A percentile compares a stretch with the other conserved stretches of the same genome.
phyloP scores from a whole-genome alignment of 768 basidiomycete species.

The Mycena galopus region DNA sequence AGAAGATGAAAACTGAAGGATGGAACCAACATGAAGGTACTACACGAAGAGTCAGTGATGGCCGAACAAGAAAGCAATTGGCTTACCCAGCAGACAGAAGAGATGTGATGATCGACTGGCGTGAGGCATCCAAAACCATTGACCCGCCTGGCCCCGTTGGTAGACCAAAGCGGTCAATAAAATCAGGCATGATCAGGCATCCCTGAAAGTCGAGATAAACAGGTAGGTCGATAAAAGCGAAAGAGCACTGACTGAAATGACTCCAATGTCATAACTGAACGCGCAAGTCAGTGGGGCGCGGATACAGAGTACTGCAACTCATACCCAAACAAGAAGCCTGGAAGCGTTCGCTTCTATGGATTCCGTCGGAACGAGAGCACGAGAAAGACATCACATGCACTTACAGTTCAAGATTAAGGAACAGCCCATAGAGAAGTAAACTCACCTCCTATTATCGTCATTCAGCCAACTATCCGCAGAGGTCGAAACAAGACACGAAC shows the following conservation, averaged over 20 bases:
- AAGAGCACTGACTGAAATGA: conserved; percentile 68
- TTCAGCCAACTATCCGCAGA: conserved; percentile 10
- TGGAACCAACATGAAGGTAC: conserved; percentile 64
- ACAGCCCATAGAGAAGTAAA: background rate
- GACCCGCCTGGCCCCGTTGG: conserved; percentile 58
- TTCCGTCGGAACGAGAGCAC: background rate
- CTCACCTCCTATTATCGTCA: conserved; percentile 43
- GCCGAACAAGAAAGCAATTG: background rate
- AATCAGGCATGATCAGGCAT: conserved; percentile 86
- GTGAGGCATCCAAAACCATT: conserved; percentile 66
- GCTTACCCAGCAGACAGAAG: conserved; percentile 80
- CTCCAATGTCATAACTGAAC: conserved; percentile 71
- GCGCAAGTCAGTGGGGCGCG: background rate
- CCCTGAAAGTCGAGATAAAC: conserved; percentile 56
- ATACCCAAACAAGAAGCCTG: conserved; percentile 76
- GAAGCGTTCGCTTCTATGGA: background rate
- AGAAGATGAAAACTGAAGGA: background rate
- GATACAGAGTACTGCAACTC: background rate
- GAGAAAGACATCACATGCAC: background rate
- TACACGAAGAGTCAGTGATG: conserved; percentile 31
- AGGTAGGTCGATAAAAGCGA: background rate
- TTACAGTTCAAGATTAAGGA: conserved; percentile 5
- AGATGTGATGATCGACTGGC: conserved; percentile 85
- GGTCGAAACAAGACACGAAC: conserved; percentile 51
- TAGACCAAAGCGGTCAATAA: conserved; percentile 74